Evolutionary conservation across 306 rosid species (phyloP).

Genomic region (Begonia loranthoides): DNA sequence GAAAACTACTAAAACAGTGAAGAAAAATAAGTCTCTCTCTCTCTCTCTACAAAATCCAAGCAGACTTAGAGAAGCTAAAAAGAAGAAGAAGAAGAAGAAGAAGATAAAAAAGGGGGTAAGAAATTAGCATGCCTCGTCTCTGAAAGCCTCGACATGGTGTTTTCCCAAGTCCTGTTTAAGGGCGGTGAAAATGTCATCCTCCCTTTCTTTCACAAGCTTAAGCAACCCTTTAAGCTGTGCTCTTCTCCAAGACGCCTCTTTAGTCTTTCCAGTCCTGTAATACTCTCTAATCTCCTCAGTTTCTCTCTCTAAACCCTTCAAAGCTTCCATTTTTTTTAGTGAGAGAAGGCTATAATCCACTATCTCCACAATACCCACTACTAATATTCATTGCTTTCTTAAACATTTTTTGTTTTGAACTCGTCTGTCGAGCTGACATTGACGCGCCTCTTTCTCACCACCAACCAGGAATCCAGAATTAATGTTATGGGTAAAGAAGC

Average conservation of each 20-base stretch:
- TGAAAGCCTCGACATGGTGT: constrained; percentile 53
- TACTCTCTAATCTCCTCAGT: constrained; percentile 28
- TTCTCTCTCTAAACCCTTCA: constrained; percentile 29
- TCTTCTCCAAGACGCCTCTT: constrained; percentile 54
- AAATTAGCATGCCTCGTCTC: constrained; percentile 45
- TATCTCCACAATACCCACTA: too few relatives aligned
- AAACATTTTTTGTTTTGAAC: too few relatives aligned
- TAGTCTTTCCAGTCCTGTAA: constrained; percentile 38
- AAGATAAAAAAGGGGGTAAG: too few relatives aligned
- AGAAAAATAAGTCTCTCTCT: not conserved
- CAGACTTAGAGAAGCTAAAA: too few relatives aligned
- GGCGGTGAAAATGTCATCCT: constrained; percentile 32
- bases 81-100: too few relatives aligned
- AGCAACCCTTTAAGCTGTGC: constrained; percentile 48
- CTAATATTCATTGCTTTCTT: too few relatives aligned
- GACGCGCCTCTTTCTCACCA: too few relatives aligned
- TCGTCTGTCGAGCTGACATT: too few relatives aligned
- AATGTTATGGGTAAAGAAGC: too few relatives aligned
- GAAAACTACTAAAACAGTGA: not conserved
- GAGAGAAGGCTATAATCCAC: not conserved
- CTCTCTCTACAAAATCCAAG: too few relatives aligned
- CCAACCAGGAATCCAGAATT: too few relatives aligned
- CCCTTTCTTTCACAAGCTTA: constrained; percentile 25
- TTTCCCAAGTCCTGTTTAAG: constrained; percentile 62
- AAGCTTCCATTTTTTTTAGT: not conserved